phyloP scores from a whole-genome alignment of 2,329 filamentous ascomycete genomes.

The Botrytis fragariae region DNA sequence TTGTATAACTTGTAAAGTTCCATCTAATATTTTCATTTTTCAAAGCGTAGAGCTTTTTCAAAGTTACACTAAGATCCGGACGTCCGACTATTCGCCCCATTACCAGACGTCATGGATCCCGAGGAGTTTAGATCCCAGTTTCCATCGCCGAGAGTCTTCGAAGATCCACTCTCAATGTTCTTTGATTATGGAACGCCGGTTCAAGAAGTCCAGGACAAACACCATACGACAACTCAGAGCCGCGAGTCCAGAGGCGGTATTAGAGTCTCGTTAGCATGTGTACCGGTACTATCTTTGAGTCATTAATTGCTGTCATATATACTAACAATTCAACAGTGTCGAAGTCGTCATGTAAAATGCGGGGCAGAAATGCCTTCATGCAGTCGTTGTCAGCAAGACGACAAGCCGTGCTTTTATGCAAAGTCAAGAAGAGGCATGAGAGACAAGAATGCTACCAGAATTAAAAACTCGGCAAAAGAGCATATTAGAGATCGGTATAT shows the following conservation, averaged over 20 bases:
- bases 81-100: not conserved
- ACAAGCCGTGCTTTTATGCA: slow-evolving; percentile 48
- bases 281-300: slow-evolving; percentile 41
- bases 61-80: not conserved
- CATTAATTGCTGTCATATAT: not conserved
- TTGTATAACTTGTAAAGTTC: not conserved
- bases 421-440: slow-evolving; percentile 47
- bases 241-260: slow-evolving; percentile 36
- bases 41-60: not conserved
- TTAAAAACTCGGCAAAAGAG: slow-evolving; percentile 23
- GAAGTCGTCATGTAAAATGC: slow-evolving; percentile 46
- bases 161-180: slow-evolving; percentile 26
- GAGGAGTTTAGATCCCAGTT: not conserved
- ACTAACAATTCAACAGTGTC: slow-evolving; percentile 31
- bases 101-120: not conserved
- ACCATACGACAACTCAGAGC: slow-evolving; percentile 2
- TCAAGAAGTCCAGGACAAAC: slow-evolving; percentile 8
- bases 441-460: slow-evolving; percentile 29
- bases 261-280: slow-evolving; percentile 44
- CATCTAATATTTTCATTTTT: not conserved
- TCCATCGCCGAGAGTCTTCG: slow-evolving; percentile 5
- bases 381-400: slow-evolving; percentile 43
- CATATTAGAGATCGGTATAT: slow-evolving; percentile 18
- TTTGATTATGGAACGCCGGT: slow-evolving; percentile 29
- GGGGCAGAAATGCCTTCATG: slow-evolving; percentile 46